Conservation (phyloP, 768 basidiomycete species). For the Leccinum imitatum region DNA sequence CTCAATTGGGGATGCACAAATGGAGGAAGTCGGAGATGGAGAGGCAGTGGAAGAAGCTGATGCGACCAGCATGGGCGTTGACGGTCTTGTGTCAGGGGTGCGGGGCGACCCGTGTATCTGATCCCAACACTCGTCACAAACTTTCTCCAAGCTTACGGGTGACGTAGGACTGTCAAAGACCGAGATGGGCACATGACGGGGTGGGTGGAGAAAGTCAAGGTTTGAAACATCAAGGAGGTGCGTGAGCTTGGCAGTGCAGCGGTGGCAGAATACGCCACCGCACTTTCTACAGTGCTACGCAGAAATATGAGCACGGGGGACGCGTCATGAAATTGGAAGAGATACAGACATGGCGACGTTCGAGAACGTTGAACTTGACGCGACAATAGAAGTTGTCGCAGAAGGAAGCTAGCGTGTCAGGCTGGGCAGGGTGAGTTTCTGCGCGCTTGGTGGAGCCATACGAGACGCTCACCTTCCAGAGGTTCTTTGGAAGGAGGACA, state of each 20-base stretch:
- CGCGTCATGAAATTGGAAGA: conserved; percentile 1
- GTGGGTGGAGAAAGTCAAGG: conserved; percentile 70
- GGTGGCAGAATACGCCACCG: conserved; percentile 71
- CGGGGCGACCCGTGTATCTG: conserved; percentile 61
- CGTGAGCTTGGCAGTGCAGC: conserved; percentile 59
- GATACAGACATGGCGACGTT: conserved; percentile 69
- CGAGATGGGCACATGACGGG: conserved; percentile 60
- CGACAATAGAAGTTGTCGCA: conserved; percentile 79
- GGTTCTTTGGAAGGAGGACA: conserved; percentile 61
- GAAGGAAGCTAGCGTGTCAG: conserved; percentile 55
- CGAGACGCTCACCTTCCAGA: conserved; percentile 65
- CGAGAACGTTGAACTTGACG: conserved; percentile 61
- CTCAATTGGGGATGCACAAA: conserved; percentile 35
- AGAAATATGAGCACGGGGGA: conserved; percentile 20
- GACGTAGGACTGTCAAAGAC: conserved; percentile 58
- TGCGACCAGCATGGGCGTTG: conserved; percentile 39
- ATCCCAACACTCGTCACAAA: conserved; percentile 77
- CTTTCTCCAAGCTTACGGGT: conserved; percentile 56
- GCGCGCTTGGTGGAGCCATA: background rate
- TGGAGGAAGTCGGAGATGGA: conserved; percentile 34
- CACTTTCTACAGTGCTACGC: conserved; percentile 80
- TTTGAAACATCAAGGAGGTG: conserved; percentile 71
- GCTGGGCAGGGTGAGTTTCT: conserved; percentile 37
- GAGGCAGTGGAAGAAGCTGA: conserved; percentile 32
- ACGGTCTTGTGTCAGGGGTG: conserved; percentile 39